A percentile compares a stretch with the other conserved stretches of the same genome.
Conservation (phyloP, 371 early-diverging fungal genomes). For the Mucor lusitanicus region DNA sequence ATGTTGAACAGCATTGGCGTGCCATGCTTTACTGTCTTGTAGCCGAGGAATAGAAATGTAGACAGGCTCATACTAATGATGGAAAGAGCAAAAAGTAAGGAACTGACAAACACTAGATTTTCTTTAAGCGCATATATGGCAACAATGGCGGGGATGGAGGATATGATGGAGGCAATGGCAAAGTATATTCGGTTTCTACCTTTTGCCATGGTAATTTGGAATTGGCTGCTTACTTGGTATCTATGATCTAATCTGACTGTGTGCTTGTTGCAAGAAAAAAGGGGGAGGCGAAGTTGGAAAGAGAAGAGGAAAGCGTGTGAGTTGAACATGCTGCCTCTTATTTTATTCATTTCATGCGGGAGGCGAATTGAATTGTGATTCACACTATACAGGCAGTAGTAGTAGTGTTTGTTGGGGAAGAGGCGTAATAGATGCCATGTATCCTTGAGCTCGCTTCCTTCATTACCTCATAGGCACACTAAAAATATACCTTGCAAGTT, state of each 20-base stretch:
- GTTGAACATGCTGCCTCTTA: neutral
- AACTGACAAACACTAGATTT: conserved; percentile 9
- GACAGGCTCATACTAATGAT: conserved; percentile 29
- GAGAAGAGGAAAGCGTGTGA: neutral
- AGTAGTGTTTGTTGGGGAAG: neutral
- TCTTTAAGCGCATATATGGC: conserved; percentile 28
- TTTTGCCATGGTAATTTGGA: conserved; percentile 15
- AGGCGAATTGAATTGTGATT: neutral
- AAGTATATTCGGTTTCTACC: conserved; percentile 35
- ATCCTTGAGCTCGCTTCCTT: neutral
- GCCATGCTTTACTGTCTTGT: conserved; percentile 38
- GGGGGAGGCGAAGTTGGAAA: neutral
- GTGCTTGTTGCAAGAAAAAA: neutral
- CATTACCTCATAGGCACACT: neutral
- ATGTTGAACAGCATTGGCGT: conserved; percentile 30
- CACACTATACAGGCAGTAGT: neutral
- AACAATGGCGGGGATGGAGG: conserved; percentile 26
- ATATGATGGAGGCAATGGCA: conserved; percentile 26
- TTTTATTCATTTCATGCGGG: conserved; percentile 1
- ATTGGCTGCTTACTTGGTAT: neutral
- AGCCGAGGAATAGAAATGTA: conserved; percentile 30
- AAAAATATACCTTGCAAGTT: neutral
- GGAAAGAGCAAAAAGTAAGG: conserved; percentile 25
- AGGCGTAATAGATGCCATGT: neutral
- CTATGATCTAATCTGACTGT: neutral